These are phyloP conservation scores for Pichia kluyveri DNA, from an alignment of 805 yeast genomes.

Conservation along the genomic window DNA sequence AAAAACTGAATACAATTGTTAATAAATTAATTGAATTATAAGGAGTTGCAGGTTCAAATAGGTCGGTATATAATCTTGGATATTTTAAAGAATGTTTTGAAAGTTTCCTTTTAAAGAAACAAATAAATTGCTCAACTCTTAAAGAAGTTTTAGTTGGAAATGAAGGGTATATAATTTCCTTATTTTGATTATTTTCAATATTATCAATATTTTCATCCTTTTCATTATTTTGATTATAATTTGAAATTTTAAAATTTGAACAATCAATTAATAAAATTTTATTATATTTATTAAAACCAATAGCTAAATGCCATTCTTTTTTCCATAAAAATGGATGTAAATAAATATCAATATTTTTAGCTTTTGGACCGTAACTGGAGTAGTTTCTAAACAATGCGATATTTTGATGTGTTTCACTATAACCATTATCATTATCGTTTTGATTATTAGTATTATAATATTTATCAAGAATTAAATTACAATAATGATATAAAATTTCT, in stretches of 20 bases:
- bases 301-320: slow-evolving; percentile 26
- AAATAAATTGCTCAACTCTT: slow-evolving; percentile 21
- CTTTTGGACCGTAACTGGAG: slow-evolving; percentile 22
- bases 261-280: slow-evolving; percentile 23
- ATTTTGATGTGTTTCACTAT: not conserved
- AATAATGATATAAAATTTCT: slow-evolving; percentile 23
- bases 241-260: slow-evolving; percentile 9
- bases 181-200: not conserved
- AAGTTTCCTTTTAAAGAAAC: slow-evolving; percentile 20
- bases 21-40: slow-evolving; percentile 24
- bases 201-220: not conserved
- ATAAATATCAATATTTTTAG: slow-evolving; percentile 11
- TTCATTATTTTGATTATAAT: not conserved
- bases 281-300: slow-evolving; percentile 19
- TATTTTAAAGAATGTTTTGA: slow-evolving; percentile 19
- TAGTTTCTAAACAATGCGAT: slow-evolving; percentile 17
- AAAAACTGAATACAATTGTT: slow-evolving; percentile 21
- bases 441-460: slow-evolving; percentile 4
- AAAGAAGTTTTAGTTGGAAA: slow-evolving; percentile 21
- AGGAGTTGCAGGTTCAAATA: slow-evolving; percentile 19
- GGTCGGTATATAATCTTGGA: slow-evolving; percentile 16
- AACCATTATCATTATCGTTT: slow-evolving; percentile 1
- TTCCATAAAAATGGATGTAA: slow-evolving; percentile 26
- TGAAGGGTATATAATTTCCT: not conserved
- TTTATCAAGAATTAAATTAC: slow-evolving; percentile 21